Percentiles rank a stretch among this genome's conserved stretches.
phyloP scores from a whole-genome alignment of 768 basidiomycete genomes.

The Kwoniella sp. region DNA sequence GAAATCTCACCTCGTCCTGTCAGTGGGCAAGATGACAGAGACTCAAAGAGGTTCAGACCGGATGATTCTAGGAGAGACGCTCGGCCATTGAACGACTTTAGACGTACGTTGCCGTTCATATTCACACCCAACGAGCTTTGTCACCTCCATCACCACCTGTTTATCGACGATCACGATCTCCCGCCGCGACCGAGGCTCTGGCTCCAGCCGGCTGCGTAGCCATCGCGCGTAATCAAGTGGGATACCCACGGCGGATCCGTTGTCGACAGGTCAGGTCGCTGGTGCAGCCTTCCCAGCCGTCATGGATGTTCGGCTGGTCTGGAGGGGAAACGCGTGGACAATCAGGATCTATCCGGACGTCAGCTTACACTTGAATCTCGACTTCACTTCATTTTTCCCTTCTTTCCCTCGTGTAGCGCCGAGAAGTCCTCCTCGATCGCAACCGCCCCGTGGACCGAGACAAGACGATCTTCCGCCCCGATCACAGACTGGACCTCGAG shows the following conservation, averaged over 20 bases:
- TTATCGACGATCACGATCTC: neutral
- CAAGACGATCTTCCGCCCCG: slow-evolving; percentile 8
- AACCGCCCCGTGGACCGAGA: neutral
- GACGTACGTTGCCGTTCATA: slow-evolving; percentile 28
- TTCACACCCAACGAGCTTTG: neutral
- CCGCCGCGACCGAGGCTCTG: no score
- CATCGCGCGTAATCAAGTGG: no score
- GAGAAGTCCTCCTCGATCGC: neutral
- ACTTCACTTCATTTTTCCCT: neutral
- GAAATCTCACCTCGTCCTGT: slow-evolving; percentile 6
- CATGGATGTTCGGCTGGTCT: no score
- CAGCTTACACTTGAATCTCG: slow-evolving; percentile 3
- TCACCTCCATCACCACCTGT: no score
- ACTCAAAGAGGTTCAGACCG: slow-evolving; percentile 19
- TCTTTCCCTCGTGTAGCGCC: neutral
- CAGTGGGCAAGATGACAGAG: slow-evolving; percentile 10
- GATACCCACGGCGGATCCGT: no score
- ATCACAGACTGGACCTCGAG: slow-evolving; percentile 12
- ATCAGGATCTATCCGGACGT: neutral
- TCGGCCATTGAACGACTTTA: slow-evolving; percentile 10
- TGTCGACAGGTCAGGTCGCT: no score
- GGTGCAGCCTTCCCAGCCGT: no score
- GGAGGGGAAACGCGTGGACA: no score
- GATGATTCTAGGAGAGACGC: slow-evolving; percentile 14
- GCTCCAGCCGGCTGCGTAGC: no score